A percentile compares a stretch with the other conserved stretches of the same genome.
These are phyloP conservation scores for Tuber indicum DNA, from an alignment of 495 filamentous ascomycete species.

Conservation along the genomic window DNA sequence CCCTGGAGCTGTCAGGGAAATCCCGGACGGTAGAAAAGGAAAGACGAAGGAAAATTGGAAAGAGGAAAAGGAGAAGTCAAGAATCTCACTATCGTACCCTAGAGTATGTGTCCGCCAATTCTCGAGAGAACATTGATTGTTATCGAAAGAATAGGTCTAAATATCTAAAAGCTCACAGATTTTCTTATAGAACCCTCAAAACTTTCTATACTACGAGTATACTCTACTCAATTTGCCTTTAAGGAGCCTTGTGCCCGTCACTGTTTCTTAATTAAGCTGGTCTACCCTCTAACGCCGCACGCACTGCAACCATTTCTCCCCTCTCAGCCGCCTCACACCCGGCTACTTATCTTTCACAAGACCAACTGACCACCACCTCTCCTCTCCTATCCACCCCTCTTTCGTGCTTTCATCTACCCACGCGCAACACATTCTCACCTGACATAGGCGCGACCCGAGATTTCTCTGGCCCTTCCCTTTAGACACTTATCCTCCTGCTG, in stretches of 20 bases:
- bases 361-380: not conserved
- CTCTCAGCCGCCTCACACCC: constrained; percentile 2
- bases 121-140: not conserved
- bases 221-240: not conserved
- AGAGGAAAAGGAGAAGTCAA: not conserved
- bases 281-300: constrained; percentile 17
- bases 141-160: not conserved
- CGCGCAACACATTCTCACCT: constrained; percentile 29
- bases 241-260: not conserved
- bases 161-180: not conserved
- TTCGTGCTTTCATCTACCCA: constrained; percentile 27
- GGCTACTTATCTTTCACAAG: constrained; percentile 1
- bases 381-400: constrained; percentile 25
- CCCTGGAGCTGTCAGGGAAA: not conserved
- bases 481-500: constrained; percentile 6
- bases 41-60: not conserved
- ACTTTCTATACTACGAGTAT: not conserved
- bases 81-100: not conserved
- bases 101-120: not conserved
- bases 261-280: constrained; percentile 12
- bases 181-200: not conserved
- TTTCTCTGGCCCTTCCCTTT: constrained; percentile 20
- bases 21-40: not conserved
- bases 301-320: constrained; percentile 22
- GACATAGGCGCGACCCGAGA: constrained; percentile 28